Evolutionary conservation across 805 yeast genomes (phyloP), one percentile per base, ranked within the genome.

Genomic region (Kodamaea fukazawae): DNA sequence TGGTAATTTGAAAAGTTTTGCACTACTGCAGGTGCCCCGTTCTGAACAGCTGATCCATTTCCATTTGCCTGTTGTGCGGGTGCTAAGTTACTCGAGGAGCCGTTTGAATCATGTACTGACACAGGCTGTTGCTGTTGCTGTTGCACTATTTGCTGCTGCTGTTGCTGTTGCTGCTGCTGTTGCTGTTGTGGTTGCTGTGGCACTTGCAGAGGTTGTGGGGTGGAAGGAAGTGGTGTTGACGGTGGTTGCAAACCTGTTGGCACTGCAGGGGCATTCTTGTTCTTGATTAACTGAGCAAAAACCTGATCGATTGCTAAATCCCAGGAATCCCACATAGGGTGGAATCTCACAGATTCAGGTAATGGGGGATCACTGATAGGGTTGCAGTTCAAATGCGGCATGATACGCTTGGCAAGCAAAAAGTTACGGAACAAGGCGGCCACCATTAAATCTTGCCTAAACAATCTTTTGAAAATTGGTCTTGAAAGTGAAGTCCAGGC

Each of bases 271-370:
- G 32, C 32, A 13, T 34, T 32, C 12, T 60, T 52, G 42, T 60
- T 64, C 36, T 75, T 75, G 38, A 84, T 71, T 30, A 84, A 61
- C 52, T 84, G 89, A 2, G 86, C 78, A 32, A 93, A 67, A 3
- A 95, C 95, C 56, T 93, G 97, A 58, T 93, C 98, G 29, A 93
- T 83, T 0, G 99, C 97, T 46, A 93, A 70, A 56, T 93, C 98
- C 98, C 99, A 93, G 0, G 96, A 83, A 43, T 88, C 93, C 99
- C 99, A 93, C 86, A 93, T 82, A 4, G 95, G 80, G 57, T 93
- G 97, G 45, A 78, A 76, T 34, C 86, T 79, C 4, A 82, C 77
- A 10, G 79, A 68, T 40, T 88, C 93, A 0, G 99, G 98, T 28
- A 93, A 66, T 7, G 86, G 88, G 1, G 99, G 99, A 47, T 88